phyloP scores from a whole-genome alignment of 2,329 filamentous ascomycete species.

The Neopestalotiopsis clavispora region DNA sequence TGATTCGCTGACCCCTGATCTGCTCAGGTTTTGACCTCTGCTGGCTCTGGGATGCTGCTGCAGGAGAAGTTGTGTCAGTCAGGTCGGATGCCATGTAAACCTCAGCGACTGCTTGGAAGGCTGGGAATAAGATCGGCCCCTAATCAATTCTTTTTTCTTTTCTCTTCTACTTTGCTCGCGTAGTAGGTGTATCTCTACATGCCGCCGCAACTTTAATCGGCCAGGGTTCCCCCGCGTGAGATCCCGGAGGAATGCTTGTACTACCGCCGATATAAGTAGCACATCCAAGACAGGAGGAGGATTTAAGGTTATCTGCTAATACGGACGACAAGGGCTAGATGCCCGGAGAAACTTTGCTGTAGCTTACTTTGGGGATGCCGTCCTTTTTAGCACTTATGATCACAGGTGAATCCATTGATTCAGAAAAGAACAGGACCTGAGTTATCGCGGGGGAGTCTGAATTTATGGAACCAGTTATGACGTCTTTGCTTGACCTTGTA shows the following conservation, averaged over 20 bases:
- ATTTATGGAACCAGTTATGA: no score
- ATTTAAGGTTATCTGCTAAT: not conserved
- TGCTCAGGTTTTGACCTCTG: not conserved
- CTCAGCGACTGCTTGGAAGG: not conserved
- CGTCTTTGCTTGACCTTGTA: no score
- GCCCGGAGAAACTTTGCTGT: not conserved
- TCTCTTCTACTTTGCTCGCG: not conserved
- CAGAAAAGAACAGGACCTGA: no score
- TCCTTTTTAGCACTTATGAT: no score
- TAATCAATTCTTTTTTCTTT: not conserved
- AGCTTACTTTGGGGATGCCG: not conserved
- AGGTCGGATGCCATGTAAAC: not conserved
- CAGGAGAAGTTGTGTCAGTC: not conserved
- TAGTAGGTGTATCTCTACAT: slow-evolving; percentile 1
- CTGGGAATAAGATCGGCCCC: not conserved
- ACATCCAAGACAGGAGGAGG: not conserved
- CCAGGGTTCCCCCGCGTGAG: not conserved
- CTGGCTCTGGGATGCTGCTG: not conserved
- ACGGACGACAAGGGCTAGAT: not conserved
- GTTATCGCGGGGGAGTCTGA: no score
- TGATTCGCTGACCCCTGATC: not conserved
- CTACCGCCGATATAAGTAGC: not conserved
- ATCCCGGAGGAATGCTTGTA: not conserved
- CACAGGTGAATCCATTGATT: no score
- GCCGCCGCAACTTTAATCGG: not conserved